A percentile compares a stretch with the other conserved stretches of the same genome.
phyloP scores from a whole-genome alignment of 2,329 filamentous ascomycete species.

The Hypoxylon sp. region DNA sequence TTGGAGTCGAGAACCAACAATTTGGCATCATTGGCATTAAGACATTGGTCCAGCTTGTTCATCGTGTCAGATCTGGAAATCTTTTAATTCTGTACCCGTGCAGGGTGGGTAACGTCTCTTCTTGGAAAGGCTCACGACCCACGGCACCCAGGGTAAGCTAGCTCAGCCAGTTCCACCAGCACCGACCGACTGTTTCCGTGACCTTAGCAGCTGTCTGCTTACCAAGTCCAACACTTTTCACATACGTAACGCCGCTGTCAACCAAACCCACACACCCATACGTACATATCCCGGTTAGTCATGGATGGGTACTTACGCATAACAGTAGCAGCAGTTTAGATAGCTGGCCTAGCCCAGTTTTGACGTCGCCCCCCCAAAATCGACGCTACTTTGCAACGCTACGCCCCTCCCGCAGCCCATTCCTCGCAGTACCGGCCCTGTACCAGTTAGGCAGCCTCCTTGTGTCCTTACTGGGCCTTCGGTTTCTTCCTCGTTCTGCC shows the following conservation, averaged over 20 bases:
- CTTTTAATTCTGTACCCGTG: conserved; percentile 24
- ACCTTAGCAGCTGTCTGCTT: conserved; percentile 19
- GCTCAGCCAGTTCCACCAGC: conserved; percentile 14
- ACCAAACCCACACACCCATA: conserved; percentile 27
- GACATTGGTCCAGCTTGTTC: conserved; percentile 22
- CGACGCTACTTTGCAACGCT: conserved; percentile 27
- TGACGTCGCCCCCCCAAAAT: conserved; percentile 36
- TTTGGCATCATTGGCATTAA: conserved; percentile 29
- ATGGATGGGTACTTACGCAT: conserved; percentile 38
- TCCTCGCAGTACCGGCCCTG: conserved; percentile 35
- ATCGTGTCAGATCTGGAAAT: conserved; percentile 31
- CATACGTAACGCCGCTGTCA: conserved; percentile 37
- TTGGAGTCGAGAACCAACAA: conserved; percentile 30
- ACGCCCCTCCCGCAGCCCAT: conserved; percentile 42
- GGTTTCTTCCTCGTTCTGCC: conserved; percentile 42
- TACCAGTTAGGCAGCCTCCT: conserved; percentile 35
- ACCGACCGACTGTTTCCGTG: conserved; percentile 35
- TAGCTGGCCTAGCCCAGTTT: conserved; percentile 38
- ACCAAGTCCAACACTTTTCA: conserved; percentile 5
- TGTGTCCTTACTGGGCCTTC: conserved; percentile 23
- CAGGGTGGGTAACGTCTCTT: conserved; percentile 30
- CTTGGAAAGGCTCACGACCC: conserved; percentile 30
- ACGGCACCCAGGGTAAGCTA: conserved; percentile 4
- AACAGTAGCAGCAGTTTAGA: conserved; percentile 32
- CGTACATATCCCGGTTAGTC: conserved; percentile 24